A percentile compares a stretch with the other conserved stretches of the same genome.
phyloP scores from a whole-genome alignment of 495 filamentous ascomycete species.

The Tuber indicum region DNA sequence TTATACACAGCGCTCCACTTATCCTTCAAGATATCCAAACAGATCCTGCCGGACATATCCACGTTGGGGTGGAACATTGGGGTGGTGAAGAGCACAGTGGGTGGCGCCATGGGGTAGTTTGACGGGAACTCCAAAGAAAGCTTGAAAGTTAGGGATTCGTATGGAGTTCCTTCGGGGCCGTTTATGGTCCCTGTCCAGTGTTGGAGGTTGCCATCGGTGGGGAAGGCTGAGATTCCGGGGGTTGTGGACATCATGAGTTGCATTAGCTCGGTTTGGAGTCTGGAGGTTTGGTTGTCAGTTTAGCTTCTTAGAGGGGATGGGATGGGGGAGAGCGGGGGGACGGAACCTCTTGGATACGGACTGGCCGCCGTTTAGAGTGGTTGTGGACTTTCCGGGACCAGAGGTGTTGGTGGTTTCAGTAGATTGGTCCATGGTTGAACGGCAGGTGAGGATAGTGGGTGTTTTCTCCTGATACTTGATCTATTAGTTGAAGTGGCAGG shows the following conservation, averaged over 20 bases:
- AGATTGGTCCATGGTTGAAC: slow-evolving; percentile 25
- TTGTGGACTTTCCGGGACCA: slow-evolving; percentile 18
- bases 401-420: slow-evolving; percentile 19
- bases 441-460: background rate
- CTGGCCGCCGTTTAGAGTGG: slow-evolving; percentile 29
- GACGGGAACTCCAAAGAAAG: slow-evolving; percentile 84
- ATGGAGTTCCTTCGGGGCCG: slow-evolving; percentile 86
- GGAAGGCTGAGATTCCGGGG: slow-evolving; percentile 92
- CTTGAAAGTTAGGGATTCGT: slow-evolving; percentile 79
- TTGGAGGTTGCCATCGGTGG: slow-evolving; percentile 83
- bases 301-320: background rate
- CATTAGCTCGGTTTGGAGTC: slow-evolving; percentile 95
- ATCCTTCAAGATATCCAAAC: slow-evolving; percentile 94
- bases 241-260: slow-evolving; percentile 87
- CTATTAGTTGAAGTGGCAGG: background rate
- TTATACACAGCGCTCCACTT: slow-evolving; percentile 93
- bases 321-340: background rate
- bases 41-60: slow-evolving; percentile 86
- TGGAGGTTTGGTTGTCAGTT: slow-evolving; percentile 43
- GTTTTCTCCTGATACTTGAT: background rate
- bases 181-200: slow-evolving; percentile 89
- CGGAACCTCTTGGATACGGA: slow-evolving; percentile 26
- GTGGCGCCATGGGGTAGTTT: slow-evolving; percentile 91
- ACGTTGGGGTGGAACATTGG: slow-evolving; percentile 93
- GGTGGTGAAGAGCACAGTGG: slow-evolving; percentile 86